These are phyloP conservation scores for Alternaria incomplexa DNA, from an alignment of 2,329 filamentous ascomycete genomes.

Conservation along the genomic window DNA sequence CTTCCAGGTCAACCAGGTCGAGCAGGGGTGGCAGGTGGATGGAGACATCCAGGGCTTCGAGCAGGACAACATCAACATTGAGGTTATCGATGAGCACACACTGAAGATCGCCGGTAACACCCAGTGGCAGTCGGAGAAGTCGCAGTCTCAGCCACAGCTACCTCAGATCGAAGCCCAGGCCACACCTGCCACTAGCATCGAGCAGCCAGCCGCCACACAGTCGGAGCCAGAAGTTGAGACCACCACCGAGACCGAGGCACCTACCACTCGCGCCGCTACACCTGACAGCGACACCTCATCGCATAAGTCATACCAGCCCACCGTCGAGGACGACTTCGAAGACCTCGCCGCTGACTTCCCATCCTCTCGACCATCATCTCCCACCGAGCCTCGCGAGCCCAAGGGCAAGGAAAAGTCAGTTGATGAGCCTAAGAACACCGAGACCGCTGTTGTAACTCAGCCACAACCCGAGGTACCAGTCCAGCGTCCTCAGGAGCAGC, in stretches of 20 bases:
- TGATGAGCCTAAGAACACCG: constrained; percentile 12
- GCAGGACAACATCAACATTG: constrained; percentile 45
- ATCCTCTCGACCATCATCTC: constrained; percentile 30
- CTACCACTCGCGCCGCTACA: constrained; percentile 18
- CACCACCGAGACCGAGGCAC: constrained; percentile 8
- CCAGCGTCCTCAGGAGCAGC: constrained; percentile 14
- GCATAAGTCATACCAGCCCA: constrained; percentile 44
- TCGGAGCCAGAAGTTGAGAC: constrained; percentile 13
- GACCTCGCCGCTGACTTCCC: constrained; percentile 42
- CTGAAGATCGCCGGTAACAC: constrained; percentile 43
- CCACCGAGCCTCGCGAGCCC: constrained; percentile 25
- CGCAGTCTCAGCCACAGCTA: constrained; percentile 14
- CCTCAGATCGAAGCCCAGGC: constrained; percentile 14
- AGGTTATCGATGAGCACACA: constrained; percentile 43
- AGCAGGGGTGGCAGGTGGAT: constrained; percentile 41
- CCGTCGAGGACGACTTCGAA: constrained; percentile 47
- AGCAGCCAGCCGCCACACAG: not conserved
- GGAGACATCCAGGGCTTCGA: constrained; percentile 42
- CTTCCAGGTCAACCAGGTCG: constrained; percentile 38
- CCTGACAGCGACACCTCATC: constrained; percentile 40
- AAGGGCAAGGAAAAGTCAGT: constrained; percentile 41
- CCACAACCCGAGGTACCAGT: constrained; percentile 23
- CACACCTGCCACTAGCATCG: not conserved
- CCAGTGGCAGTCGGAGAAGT: constrained; percentile 25
- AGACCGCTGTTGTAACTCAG: constrained; percentile 26